Base-by-base conservation (phyloP, 805 yeast genomes). In the Zygotorulaspora sp. region DNA sequence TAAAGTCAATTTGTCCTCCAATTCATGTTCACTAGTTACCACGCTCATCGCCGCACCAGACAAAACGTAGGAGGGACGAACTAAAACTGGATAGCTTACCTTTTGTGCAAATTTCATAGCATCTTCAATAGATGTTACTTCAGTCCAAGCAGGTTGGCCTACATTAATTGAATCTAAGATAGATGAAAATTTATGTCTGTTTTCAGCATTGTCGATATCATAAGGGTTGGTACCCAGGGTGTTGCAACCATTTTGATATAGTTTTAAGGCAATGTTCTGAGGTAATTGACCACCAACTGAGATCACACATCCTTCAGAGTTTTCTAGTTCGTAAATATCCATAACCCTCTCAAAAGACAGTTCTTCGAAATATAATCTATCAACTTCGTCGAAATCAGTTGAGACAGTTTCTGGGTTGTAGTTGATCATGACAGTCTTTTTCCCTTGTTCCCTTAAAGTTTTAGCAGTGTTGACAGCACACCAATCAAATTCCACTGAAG, bases 31-130 rank as follows among this genome's bases (percentile, higher is more conserved):
- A 45, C 75, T 77, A 58, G 77, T 76, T 50, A 92, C 89, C 29
- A 88, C 96, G 45, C 92, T 82, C 98, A 90, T 92, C 43, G 98
- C 97, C 45, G 98, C 97, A 69, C 98, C 98, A 40, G 96, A 85
- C 48, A 90, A 74, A 33, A 90, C 98, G 59, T 90, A 90, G 1
- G 97, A 89, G 36, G 98, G 98, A 70, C 98, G 86, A 43, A 90
- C 96, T 52, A 90, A 75, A 8, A 90, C 98, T 35, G 98, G 98
- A 75, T 80, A 90, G 15, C 89, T 86, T 38, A 90, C 97, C 50
- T 75, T 72, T 38, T 77, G 70, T 34, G 97, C 97, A 65, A 90
- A 90, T 13, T 60, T 65, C 61, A 81, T 83, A 43, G 98, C 98
- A 45, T 83, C 96, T 28, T 68, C 80, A 32, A 89, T 66, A 27